phyloP scores from a whole-genome alignment of 352 stramenopile genomes.

The Globisporangium perplexum region DNA sequence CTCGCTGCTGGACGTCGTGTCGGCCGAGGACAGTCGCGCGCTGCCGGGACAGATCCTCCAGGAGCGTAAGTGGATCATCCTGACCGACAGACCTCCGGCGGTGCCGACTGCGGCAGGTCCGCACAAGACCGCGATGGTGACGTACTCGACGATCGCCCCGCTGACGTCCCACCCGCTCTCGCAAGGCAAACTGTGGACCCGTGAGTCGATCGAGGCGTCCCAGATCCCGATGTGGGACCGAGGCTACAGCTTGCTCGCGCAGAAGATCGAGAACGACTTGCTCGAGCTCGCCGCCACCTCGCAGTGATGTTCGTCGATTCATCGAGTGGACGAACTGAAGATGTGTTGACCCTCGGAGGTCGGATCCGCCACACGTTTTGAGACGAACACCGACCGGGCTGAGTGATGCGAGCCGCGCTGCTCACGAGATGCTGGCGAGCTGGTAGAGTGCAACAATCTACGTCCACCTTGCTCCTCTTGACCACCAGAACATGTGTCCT shows the following conservation, averaged over 20 bases:
- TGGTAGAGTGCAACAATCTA: too few relatives aligned
- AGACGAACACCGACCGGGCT: too few relatives aligned
- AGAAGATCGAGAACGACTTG: constrained; percentile 9
- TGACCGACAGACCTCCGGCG: not conserved
- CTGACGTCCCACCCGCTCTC: constrained; percentile 1
- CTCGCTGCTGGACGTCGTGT: constrained; percentile 1
- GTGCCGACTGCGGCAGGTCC: not conserved
- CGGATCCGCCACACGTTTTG: too few relatives aligned
- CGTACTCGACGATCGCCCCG: constrained; percentile 10
- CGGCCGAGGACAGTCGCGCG: not conserved
- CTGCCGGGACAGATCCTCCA: constrained; percentile 7
- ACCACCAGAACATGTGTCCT: too few relatives aligned
- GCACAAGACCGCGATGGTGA: constrained; percentile 2
- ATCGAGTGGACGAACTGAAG: too few relatives aligned
- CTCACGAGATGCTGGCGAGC: too few relatives aligned
- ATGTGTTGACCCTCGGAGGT: too few relatives aligned
- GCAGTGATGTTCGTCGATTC: too few relatives aligned
- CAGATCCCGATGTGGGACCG: constrained; percentile 5
- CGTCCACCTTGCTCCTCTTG: too few relatives aligned
- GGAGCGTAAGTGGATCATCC: constrained; percentile 9
- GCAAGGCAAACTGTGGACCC: constrained; percentile 1
- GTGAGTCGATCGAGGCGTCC: not conserved
- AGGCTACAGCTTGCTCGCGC: constrained; percentile 1
- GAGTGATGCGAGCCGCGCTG: too few relatives aligned
- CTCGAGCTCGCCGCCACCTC: too few relatives aligned